Conservation (phyloP, 306 rosid genomes). For the Sophora flavescens region DNA sequence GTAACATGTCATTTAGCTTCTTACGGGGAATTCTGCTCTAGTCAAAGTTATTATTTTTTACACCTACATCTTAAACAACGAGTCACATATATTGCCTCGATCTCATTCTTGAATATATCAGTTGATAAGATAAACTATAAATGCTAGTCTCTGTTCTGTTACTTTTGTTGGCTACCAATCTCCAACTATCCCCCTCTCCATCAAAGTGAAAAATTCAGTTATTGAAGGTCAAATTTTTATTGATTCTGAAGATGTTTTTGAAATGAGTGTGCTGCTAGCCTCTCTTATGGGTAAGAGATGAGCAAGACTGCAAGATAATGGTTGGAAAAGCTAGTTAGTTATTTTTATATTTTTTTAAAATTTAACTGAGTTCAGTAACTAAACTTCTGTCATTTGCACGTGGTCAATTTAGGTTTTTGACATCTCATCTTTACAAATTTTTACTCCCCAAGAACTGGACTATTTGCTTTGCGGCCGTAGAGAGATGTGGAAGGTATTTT, state of each 20-base stretch:
- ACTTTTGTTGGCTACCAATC: constrained; percentile 17
- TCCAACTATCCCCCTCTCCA: not conserved
- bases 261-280: constrained; percentile 3
- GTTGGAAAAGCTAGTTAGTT: constrained; percentile 18
- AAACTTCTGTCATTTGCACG: constrained; percentile 13
- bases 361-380: constrained; percentile 22
- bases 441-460: constrained; percentile 91
- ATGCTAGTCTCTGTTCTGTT: constrained; percentile 3
- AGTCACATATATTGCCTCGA: constrained; percentile 7
- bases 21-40: not conserved
- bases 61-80: constrained; percentile 2
- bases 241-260: constrained; percentile 20
- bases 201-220: not conserved
- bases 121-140: not conserved
- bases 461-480: constrained; percentile 94
- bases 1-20: constrained; percentile 1
- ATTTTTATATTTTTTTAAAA: constrained; percentile 12
- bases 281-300: not conserved
- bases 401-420: constrained; percentile 82
- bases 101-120: not conserved
- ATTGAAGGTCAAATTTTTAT: not conserved
- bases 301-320: not conserved
- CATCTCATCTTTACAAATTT: constrained; percentile 78
- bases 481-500: constrained; percentile 93
- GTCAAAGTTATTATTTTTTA: not conserved